Base-by-base conservation (phyloP, 2,329 filamentous ascomycete genomes). In the Cercospora janseana region DNA sequence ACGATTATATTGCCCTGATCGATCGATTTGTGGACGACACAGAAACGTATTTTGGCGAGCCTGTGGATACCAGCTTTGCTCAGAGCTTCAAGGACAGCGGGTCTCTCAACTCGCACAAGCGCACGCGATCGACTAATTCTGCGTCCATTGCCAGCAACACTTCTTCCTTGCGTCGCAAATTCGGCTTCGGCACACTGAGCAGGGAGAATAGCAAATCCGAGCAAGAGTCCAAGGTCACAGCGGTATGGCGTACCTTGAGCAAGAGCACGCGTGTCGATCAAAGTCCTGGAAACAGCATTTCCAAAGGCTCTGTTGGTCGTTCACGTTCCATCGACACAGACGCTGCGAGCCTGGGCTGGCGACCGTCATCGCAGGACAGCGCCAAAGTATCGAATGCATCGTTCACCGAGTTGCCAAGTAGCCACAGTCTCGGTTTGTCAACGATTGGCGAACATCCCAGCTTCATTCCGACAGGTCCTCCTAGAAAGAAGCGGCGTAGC, bases 1-100 rank as follows among this genome's bases (percentile, higher is more conserved):
- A 88, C 52, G 81, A 90, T 56, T 93, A 92, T 66, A 91, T 96
- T 60, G 93, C 92, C 48, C 74, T 96, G 10, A 76, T 96, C 37
- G 91, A 96, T 70, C 83, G 88, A 15, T 79, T 96, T 16, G 89
- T 96, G 0, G 88, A 95, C 56, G 91, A 95, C 64, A 89, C 87
- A 55, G 88, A 95, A 49, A 81, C 83, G 23, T 83, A 96, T n/a
- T 95, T 95, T 61, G 87, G 90, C 45, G 83, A 87, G 57, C 70
- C 72, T 1, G 56, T 63, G n/a, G 61, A 68, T 27, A 54, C 29
- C 18, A 35, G 12, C 31, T 46, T 54, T 34, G 55, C 31, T 9
- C 42, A 59, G 31, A 43, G 60, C 45, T 51, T 53, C 50, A 57
- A 61, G 27, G 57, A 54, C 49, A 55, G 45, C 46, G 53, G 57